Percentiles rank a stretch among this genome's conserved stretches.
Evolutionary conservation across 805 yeast species (phyloP).

Genomic region (Candida ovalis): DNA sequence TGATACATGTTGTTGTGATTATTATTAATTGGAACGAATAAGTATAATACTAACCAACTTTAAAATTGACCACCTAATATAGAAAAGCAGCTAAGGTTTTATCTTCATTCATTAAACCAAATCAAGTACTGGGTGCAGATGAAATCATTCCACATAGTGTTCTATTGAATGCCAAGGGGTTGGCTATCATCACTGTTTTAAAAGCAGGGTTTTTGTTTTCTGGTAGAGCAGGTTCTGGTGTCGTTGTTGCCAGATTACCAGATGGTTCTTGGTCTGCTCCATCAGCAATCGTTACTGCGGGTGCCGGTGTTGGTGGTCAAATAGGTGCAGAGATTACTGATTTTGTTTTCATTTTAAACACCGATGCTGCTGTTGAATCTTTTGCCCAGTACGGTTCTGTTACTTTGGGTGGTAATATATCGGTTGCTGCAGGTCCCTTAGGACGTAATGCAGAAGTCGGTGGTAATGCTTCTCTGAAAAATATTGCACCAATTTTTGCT

Average conservation of each 20-base stretch:
- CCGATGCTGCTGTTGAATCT: slow-evolving; percentile 83
- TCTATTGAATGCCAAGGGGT: slow-evolving; percentile 84
- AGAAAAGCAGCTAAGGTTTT: slow-evolving; percentile 92
- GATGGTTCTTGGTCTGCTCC: slow-evolving; percentile 99
- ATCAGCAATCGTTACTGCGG: slow-evolving; percentile 90
- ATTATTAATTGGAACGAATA: background rate
- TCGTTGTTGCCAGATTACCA: slow-evolving; percentile 86
- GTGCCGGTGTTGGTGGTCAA: slow-evolving; percentile 99
- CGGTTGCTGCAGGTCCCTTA: slow-evolving; percentile 95
- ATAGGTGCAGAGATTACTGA: slow-evolving; percentile 96
- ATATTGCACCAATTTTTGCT: slow-evolving; percentile 87
- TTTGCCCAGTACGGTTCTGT: slow-evolving; percentile 93
- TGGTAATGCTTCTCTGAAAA: slow-evolving; percentile 83
- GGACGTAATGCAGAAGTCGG: slow-evolving; percentile 98
- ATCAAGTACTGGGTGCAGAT: slow-evolving; percentile 87
- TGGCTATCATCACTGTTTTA: slow-evolving; percentile 87
- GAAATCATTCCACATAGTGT: slow-evolving; percentile 86
- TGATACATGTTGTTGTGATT: too few relatives aligned
- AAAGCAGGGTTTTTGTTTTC: slow-evolving; percentile 96
- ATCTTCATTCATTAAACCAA: slow-evolving; percentile 88
- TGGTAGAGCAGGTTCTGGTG: slow-evolving; percentile 97
- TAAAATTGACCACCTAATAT: background rate
- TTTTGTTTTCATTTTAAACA: slow-evolving; percentile 88
- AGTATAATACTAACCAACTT: background rate
- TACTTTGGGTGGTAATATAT: slow-evolving; percentile 91